These are phyloP conservation scores for Raffaelea albimanens DNA, from an alignment of 2,329 filamentous ascomycete species.

Conservation along the genomic window DNA sequence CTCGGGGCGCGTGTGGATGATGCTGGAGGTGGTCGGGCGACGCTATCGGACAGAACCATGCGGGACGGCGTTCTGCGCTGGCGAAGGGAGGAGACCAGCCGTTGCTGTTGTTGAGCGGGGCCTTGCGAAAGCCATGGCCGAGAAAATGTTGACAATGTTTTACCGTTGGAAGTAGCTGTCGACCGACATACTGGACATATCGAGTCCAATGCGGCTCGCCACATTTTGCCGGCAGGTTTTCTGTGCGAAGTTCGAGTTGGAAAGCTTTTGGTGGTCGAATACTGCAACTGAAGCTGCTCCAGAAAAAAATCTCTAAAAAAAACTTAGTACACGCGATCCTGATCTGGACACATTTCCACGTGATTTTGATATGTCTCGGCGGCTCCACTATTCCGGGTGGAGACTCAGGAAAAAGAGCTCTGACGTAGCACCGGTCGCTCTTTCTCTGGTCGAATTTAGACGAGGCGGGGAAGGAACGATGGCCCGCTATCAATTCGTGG, in stretches of 20 bases:
- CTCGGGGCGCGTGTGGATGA: constrained; percentile 26
- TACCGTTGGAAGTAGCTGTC: neutral
- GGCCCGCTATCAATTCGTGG: too few relatives aligned
- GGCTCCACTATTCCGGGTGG: too few relatives aligned
- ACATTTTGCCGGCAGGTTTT: constrained; percentile 9
- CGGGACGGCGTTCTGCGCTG: constrained; percentile 32
- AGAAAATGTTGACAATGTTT: neutral
- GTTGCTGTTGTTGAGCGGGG: constrained; percentile 4
- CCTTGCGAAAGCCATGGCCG: neutral
- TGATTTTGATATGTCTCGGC: too few relatives aligned
- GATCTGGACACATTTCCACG: too few relatives aligned
- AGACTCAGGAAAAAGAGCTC: too few relatives aligned
- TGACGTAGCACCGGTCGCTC: too few relatives aligned
- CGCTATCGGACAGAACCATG: constrained; percentile 48
- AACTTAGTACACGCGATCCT: neutral
- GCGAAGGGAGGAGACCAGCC: constrained; percentile 4
- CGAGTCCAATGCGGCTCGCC: constrained; percentile 6
- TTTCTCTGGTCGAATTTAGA: too few relatives aligned
- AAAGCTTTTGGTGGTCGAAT: neutral
- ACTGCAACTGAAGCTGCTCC: too few relatives aligned
- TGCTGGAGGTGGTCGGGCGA: constrained; percentile 29
- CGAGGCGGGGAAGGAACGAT: too few relatives aligned
- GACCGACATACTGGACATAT: constrained; percentile 14
- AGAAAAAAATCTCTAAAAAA: neutral
- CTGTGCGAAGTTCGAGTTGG: neutral